Evolutionary conservation across 2,329 filamentous ascomycete genomes (phyloP), one percentile per base, ranked within the genome.

Genomic region (Claviceps humidiphila): DNA sequence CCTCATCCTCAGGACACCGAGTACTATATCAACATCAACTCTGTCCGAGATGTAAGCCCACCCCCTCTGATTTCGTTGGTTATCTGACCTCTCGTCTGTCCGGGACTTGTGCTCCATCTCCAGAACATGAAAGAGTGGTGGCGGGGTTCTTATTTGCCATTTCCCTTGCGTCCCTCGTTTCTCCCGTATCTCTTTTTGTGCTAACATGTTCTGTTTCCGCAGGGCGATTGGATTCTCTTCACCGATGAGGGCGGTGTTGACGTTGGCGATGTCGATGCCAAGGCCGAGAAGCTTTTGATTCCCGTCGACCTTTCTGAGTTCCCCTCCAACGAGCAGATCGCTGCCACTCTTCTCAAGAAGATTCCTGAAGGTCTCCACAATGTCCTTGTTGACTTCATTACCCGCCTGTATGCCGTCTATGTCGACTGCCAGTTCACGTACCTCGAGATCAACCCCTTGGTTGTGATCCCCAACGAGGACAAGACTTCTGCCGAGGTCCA

Each of bases 1-100:
- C 93, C 91, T 65, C 93, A 98, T 74, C 86, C 90, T 59, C 81
- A 89, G 64, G 85, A 89, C 70, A 96, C 91, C 59, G 93, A 98
- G 75, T 97, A 97, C 78, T 98, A 98, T 76, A 95, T 98, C 78
- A 96, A 96, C 84, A 98, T 98, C 78, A 93, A 96, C 82, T 97
- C 93, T 58, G 90, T 95, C 66, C 87, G 93, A 78, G 93, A 97
- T 84, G 93, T 97, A 84, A 83, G 89, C 83, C 83, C 56, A 55
- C 53, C 50, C 53, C 7, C 17, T 41, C 41, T 17, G 30, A 5
- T 17, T 17, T 20, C 14, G 20, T 30, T 43, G 20, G 40, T 17
- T 20, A 8, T 24, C 14, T 26, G 14, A 9, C 26, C 11, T 24
- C 22, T 16, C 24, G 41, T 22, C 34, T 45, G 44, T 5, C 39